A percentile compares a stretch with the other conserved stretches of the same genome.
Conservation (phyloP, 2,329 filamentous ascomycete genomes). For the Geosmithia putterillii region DNA sequence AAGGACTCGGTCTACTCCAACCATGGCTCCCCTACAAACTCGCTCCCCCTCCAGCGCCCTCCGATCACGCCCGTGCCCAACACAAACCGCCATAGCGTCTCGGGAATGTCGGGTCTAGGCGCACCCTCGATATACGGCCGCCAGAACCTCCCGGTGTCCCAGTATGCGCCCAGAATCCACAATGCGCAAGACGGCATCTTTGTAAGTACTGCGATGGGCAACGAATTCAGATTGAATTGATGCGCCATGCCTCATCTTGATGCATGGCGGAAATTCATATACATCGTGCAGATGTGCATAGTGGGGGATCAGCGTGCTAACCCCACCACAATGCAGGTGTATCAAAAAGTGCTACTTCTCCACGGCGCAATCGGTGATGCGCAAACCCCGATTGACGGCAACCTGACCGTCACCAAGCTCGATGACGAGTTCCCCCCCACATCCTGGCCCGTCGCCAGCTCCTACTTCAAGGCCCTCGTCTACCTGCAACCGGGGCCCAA, state of each 20-base stretch:
- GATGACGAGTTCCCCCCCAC: conserved; percentile 77
- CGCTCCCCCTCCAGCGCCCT: conserved; percentile 17
- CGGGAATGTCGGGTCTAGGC: conserved; percentile 49
- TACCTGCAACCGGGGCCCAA: conserved; percentile 90
- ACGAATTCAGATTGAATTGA: no score
- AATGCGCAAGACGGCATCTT: conserved; percentile 27
- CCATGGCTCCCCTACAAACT: neutral
- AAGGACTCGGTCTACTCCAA: conserved; percentile 23
- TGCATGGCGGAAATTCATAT: neutral
- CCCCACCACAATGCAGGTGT: conserved; percentile 45
- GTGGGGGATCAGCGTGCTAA: neutral
- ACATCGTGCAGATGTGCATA: neutral
- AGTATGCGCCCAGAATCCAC: conserved; percentile 67
- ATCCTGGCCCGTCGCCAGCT: conserved; percentile 78
- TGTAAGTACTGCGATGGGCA: conserved; percentile 1
- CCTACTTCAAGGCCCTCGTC: conserved; percentile 82
- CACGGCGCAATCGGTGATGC: conserved; percentile 68
- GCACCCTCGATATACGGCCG: conserved; percentile 41
- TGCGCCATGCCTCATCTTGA: no score
- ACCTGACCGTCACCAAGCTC: conserved; percentile 64
- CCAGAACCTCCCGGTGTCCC: conserved; percentile 52
- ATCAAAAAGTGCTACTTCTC: conserved; percentile 79
- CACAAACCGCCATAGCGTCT: conserved; percentile 50
- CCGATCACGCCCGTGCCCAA: conserved; percentile 22
- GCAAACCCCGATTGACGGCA: conserved; percentile 62